These are phyloP conservation scores for Hyphopichia fennica DNA, from an alignment of 1,139 yeast species.

Conservation along the genomic window DNA sequence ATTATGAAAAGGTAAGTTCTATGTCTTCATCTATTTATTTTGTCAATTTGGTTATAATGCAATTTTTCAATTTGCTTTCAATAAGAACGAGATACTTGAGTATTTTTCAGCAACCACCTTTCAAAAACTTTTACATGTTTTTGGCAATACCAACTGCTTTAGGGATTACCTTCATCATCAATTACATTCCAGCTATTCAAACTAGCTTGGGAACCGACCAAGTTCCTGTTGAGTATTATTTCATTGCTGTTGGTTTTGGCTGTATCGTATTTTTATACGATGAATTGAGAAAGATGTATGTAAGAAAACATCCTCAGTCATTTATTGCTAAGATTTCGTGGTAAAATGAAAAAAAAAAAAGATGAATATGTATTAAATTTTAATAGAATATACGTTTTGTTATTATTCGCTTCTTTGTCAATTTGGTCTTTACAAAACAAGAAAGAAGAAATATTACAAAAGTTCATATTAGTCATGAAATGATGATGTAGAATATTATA, in stretches of 20 bases:
- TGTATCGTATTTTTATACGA: conserved; percentile 36
- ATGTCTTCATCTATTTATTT: conserved; percentile 51
- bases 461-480: too few species aligned
- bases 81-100: conserved; percentile 47
- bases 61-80: conserved; percentile 47
- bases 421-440: too few species aligned
- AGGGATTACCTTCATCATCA: conserved; percentile 44
- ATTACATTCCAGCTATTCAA: conserved; percentile 47
- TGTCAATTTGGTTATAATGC: conserved; percentile 50
- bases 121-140: conserved; percentile 24
- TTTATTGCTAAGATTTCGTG: conserved; percentile 44
- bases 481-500: too few species aligned
- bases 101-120: conserved; percentile 41
- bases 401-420: too few species aligned
- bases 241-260: conserved; percentile 51
- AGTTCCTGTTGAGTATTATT: conserved; percentile 50
- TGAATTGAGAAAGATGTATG: conserved; percentile 41
- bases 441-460: too few species aligned
- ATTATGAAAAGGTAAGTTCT: conserved; percentile 23
- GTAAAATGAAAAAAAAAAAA: too few species aligned
- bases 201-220: conserved; percentile 33
- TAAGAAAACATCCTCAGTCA: conserved; percentile 38
- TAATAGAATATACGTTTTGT: too few species aligned
- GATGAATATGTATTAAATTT: too few species aligned
- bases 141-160: conserved; percentile 39